phyloP scores from a whole-genome alignment of 768 basidiomycete genomes.

The Psilocybe subaeruginosa region DNA sequence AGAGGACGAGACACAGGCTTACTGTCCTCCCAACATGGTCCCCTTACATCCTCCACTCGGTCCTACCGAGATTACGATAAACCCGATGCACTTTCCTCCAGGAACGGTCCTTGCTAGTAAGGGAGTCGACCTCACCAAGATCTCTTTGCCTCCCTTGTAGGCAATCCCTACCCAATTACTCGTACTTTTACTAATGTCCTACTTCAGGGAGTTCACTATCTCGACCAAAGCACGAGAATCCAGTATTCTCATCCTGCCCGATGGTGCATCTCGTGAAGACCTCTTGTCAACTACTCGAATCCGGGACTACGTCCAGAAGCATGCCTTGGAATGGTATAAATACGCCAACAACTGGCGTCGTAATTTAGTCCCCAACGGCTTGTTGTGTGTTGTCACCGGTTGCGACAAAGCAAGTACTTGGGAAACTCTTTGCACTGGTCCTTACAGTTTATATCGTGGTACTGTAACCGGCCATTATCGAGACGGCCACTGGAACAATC shows the following conservation, averaged over 20 bases:
- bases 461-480: background rate
- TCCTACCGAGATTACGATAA: background rate
- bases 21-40: background rate
- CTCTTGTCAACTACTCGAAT: background rate
- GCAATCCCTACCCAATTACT: background rate
- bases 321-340: constrained; percentile 3
- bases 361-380: constrained; percentile 11
- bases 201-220: constrained; percentile 9
- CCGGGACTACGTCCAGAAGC: constrained; percentile 4
- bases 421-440: constrained; percentile 9
- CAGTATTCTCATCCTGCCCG: constrained; percentile 12
- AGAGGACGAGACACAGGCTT: background rate
- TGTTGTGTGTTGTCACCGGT: constrained; percentile 17
- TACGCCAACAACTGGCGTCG: background rate
- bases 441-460: background rate
- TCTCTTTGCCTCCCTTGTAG: constrained; percentile 7
- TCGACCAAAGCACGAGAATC: constrained; percentile 5
- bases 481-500: background rate
- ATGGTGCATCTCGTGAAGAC: constrained; percentile 19
- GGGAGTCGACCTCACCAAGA: background rate
- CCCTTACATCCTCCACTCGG: constrained; percentile 8
- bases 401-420: constrained; percentile 16
- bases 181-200: background rate
- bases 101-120: constrained; percentile 12
- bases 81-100: constrained; percentile 8